A percentile compares a stretch with the other conserved stretches of the same genome.
Evolutionary conservation across 140 eudicot species (phyloP).

Genomic region (Ambrosia hybrid): DNA sequence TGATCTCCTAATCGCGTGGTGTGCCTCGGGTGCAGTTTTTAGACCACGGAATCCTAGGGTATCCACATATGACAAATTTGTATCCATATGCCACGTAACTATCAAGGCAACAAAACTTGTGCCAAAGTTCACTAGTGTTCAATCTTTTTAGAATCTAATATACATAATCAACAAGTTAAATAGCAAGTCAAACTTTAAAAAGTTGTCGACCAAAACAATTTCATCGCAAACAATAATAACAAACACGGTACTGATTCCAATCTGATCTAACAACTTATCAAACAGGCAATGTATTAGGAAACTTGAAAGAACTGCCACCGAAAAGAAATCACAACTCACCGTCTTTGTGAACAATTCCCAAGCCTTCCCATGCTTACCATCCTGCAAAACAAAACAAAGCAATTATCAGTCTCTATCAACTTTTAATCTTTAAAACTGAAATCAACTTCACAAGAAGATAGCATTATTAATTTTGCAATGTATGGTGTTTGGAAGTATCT

Average conservation of each 20-base stretch:
- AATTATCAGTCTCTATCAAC: conserved; percentile 9
- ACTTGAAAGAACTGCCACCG: neutral
- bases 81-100: neutral
- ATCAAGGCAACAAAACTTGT: neutral
- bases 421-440: neutral
- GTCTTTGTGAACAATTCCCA: conserved; percentile 83
- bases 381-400: conserved; percentile 70
- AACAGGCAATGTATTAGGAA: neutral
- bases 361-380: conserved; percentile 94
- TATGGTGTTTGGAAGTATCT: too few species aligned
- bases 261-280: neutral
- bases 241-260: neutral
- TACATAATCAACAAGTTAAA: neutral
- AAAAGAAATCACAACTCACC: conserved; percentile 48
- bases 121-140: too few species aligned
- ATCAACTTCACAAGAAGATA: neutral
- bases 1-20: too few species aligned
- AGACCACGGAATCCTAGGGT: too few species aligned
- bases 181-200: neutral
- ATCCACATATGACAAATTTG: too few species aligned
- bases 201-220: neutral
- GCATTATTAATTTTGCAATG: neutral
- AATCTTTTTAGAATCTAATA: too few species aligned
- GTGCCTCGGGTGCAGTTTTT: too few species aligned
- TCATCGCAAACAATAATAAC: neutral